phyloP scores from a whole-genome alignment of 148 eudicot genomes.

The Arctostaphylos glauca region DNA sequence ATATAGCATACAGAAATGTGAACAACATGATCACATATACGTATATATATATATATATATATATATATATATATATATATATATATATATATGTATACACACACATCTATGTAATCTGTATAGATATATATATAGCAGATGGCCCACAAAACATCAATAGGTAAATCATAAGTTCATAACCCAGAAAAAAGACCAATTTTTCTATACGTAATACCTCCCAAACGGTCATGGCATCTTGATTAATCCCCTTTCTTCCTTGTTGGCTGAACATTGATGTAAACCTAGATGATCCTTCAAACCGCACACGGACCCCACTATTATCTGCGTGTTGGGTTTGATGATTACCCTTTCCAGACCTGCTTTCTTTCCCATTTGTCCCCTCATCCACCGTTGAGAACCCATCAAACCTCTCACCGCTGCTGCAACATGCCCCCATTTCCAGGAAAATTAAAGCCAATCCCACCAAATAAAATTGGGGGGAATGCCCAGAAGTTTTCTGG shows the following conservation, averaged over 20 bases:
- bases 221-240: conserved; percentile 93
- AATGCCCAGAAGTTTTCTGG: conserved; percentile 1
- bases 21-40: background rate
- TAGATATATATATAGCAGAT: background rate
- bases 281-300: conserved; percentile 58
- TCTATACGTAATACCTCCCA: conserved; percentile 62
- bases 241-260: conserved; percentile 78
- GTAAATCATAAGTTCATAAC: background rate
- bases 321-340: conserved; percentile 33
- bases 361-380: conserved; percentile 12
- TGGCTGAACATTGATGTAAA: conserved; percentile 57
- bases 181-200: background rate
- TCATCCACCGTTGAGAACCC: conserved; percentile 23
- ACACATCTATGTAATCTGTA: background rate
- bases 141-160: background rate
- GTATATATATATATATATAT: background rate
- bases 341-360: conserved; percentile 20
- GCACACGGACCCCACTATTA: conserved; percentile 42
- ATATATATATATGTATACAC: no score
- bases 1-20: background rate
- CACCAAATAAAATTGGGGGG: background rate
- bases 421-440: conserved; percentile 85
- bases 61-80: background rate
- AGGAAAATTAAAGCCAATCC: background rate
- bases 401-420: conserved; percentile 35